Percentiles rank a stretch among this genome's conserved stretches.
Conservation (phyloP, 805 yeast genomes). For the Schizosaccharomyces cryophilus region DNA sequence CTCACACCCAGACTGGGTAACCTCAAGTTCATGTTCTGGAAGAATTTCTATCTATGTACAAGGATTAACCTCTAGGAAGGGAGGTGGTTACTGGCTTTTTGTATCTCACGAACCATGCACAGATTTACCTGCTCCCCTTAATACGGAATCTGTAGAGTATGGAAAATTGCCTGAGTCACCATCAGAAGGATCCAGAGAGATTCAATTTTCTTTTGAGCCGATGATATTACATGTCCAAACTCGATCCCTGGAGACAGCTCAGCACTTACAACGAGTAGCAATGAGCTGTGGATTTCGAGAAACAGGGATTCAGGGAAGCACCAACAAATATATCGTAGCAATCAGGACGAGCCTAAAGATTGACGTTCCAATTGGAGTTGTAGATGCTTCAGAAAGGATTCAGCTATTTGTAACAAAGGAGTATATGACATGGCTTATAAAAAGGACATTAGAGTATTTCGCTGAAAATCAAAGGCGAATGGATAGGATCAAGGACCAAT, state of each 20-base stretch:
- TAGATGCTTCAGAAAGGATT: constrained; percentile 7
- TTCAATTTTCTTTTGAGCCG: constrained; percentile 64
- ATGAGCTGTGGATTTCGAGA: constrained; percentile 75
- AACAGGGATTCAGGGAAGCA: constrained; percentile 58
- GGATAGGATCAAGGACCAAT: constrained; percentile 9
- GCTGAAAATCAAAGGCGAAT: constrained; percentile 38
- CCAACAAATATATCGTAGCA: constrained; percentile 27
- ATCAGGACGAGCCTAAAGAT: constrained; percentile 46
- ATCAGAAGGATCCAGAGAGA: constrained; percentile 6
- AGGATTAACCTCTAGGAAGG: constrained; percentile 34
- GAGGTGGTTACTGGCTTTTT: constrained; percentile 63
- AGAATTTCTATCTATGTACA: constrained; percentile 62
- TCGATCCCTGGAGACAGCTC: constrained; percentile 32
- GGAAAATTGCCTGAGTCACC: not conserved
- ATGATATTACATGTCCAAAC: constrained; percentile 67
- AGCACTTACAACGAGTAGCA: constrained; percentile 38
- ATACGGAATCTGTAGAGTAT: constrained; percentile 6
- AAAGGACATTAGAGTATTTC: constrained; percentile 35
- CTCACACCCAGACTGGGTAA: constrained; percentile 38
- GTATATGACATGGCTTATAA: not conserved
- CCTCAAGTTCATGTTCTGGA: constrained; percentile 77
- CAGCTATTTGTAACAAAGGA: not conserved
- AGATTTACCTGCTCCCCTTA: constrained; percentile 17
- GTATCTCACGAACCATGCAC: constrained; percentile 40
- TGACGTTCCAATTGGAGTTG: constrained; percentile 51